Base-by-base conservation (phyloP, 2,329 filamentous ascomycete genomes). In the Colletotrichum gigasporum region DNA sequence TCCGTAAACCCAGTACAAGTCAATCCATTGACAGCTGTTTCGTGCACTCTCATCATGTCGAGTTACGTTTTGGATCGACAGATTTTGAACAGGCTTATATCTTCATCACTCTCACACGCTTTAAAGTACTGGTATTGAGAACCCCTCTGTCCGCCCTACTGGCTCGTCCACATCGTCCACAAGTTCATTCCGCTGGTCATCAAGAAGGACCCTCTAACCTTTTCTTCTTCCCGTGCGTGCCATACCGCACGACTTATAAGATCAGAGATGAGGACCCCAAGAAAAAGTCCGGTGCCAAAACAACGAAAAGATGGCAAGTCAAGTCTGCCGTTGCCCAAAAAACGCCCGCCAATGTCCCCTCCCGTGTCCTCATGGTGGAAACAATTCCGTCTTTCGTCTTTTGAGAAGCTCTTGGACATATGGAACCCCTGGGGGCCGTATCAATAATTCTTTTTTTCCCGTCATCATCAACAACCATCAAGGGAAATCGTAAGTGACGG, bases 331-430 rank as follows among this genome's bases (percentile, higher is more conserved):
- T 55, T 30, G 48, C 24, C 42, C 48, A 50, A 44, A 42, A 60
- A 62, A 64, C 62, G 62, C 62, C 62, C 62, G 22, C 34, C 57
- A 55, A 42, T 61, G 34, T 61, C 44, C 56, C 50, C 42, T 61
- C 28, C 48, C 56, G 22, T 61, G 44, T 54, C 50, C 48, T 55
- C 62, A 22, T 50, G 62, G 48, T 64, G 48, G 56, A 62, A 64
- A 48, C 35, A 64, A 34, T 61, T 64, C 62, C 56, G 28, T 62
- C 62, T 64, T 61, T 39, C 34, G 62, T 64, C 62, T 64, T 54
- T 54, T 44, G 50, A 55, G 42, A 64, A 64, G 35, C 22, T 55
- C 18, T 54, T 61, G 42, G 42, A 54, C 62, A 55, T 20, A 48
- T 55, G 44, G 48, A 45, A 50, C 48, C 62, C 56, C 42, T 28